These are phyloP conservation scores for Aspergillus neoniger DNA, from an alignment of 2,329 filamentous ascomycete genomes.

Conservation along the genomic window DNA sequence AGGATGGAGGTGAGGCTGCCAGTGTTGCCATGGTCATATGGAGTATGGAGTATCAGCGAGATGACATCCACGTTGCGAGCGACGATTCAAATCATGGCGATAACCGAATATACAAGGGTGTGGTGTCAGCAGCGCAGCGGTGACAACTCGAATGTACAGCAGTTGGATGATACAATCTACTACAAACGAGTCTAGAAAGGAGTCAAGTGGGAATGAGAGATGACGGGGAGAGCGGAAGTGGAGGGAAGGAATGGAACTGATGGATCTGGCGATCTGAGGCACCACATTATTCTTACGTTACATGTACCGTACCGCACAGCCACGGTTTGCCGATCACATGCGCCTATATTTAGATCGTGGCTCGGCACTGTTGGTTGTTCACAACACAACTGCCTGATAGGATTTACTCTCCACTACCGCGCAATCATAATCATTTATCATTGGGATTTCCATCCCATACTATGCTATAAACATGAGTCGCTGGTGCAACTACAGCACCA, in stretches of 20 bases:
- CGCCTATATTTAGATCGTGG: neutral
- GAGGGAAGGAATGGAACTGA: neutral
- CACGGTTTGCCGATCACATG: conserved; percentile 1
- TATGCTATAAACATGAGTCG: conserved; percentile 2
- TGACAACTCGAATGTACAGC: neutral
- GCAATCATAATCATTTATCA: conserved; percentile 4
- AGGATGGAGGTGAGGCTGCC: conserved; percentile 41
- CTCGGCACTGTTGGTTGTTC: neutral
- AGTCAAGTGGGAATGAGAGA: neutral
- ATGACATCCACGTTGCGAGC: conserved; percentile 2
- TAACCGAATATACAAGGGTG: neutral
- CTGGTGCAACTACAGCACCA: neutral
- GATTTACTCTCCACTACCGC: neutral
- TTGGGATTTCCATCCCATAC: neutral
- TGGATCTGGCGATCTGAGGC: neutral
- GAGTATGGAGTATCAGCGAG: neutral
- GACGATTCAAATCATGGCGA: conserved; percentile 3
- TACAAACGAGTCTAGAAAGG: neutral
- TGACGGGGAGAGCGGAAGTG: neutral
- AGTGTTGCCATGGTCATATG: conserved; percentile 39
- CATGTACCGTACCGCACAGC: neutral
- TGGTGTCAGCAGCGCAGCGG: neutral
- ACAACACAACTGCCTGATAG: neutral
- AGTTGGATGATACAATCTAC: neutral
- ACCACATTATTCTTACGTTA: neutral